A percentile compares a stretch with the other conserved stretches of the same genome.
These are phyloP conservation scores for Hanseniaspora nectarophila DNA, from an alignment of 805 yeast species.

Conservation along the genomic window DNA sequence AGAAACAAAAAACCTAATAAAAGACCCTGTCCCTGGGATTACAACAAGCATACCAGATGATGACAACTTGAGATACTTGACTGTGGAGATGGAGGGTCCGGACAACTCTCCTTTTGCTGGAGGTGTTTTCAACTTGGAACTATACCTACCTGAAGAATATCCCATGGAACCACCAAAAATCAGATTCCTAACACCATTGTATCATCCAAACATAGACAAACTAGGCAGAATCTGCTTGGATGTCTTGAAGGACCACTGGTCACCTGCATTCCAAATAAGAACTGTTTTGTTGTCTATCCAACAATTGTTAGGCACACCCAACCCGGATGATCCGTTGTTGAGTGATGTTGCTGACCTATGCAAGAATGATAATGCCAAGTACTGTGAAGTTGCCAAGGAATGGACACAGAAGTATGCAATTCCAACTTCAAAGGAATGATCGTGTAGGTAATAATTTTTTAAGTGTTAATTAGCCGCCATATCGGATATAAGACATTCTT, in stretches of 20 bases:
- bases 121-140: conserved; percentile 65
- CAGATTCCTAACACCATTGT: conserved; percentile 81
- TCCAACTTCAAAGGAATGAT: neutral
- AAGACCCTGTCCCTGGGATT: conserved; percentile 96
- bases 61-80: conserved; percentile 83
- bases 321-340: conserved; percentile 96
- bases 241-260: conserved; percentile 90
- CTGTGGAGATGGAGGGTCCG: conserved; percentile 88
- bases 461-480: neutral
- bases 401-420: conserved; percentile 34
- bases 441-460: neutral
- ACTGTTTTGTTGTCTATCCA: conserved; percentile 84
- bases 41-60: conserved; percentile 77
- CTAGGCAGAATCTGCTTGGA: conserved; percentile 92
- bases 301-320: conserved; percentile 88
- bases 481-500: neutral
- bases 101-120: conserved; percentile 84
- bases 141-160: conserved; percentile 89
- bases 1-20: conserved; percentile 82
- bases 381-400: conserved; percentile 60
- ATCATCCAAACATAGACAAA: conserved; percentile 93
- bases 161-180: conserved; percentile 98
- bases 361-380: conserved; percentile 73
- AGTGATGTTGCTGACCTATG: conserved; percentile 96
- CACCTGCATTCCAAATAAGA: conserved; percentile 92